phyloP scores from a whole-genome alignment of 768 basidiomycete species.

The Phlebiopsis gigantea region DNA sequence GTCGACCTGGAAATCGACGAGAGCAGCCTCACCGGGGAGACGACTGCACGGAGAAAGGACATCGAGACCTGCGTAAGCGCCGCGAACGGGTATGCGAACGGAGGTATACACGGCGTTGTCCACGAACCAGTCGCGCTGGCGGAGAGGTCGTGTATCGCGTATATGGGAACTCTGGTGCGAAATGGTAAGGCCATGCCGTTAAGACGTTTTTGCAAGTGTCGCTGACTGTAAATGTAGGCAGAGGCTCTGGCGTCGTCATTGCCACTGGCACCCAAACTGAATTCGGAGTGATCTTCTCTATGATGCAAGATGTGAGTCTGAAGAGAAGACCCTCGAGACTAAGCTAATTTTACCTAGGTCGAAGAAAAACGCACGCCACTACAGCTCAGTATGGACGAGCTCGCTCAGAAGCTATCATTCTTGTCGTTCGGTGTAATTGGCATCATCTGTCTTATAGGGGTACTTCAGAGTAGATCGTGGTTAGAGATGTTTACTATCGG shows the following conservation, averaged over 20 bases:
- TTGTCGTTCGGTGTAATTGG: constrained; percentile 94
- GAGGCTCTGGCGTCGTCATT: constrained; percentile 84
- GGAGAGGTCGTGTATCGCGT: constrained; percentile 83
- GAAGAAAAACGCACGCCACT: constrained; percentile 92
- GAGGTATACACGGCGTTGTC: constrained; percentile 19
- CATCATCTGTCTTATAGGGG: constrained; percentile 85
- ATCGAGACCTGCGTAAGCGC: constrained; percentile 45
- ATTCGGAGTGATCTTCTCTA: constrained; percentile 93
- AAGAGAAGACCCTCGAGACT: background rate
- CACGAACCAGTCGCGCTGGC: constrained; percentile 53
- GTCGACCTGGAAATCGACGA: constrained; percentile 93
- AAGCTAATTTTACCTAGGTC: constrained; percentile 29
- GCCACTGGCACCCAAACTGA: constrained; percentile 83
- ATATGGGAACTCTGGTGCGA: constrained; percentile 94
- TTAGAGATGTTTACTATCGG: constrained; percentile 99
- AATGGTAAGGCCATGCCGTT: constrained; percentile 77
- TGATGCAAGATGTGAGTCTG: constrained; percentile 86
- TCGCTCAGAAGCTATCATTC: constrained; percentile 86
- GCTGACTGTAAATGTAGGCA: constrained; percentile 36
- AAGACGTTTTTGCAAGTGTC: background rate
- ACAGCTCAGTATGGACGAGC: constrained; percentile 93
- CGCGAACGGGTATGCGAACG: constrained; percentile 25
- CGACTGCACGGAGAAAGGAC: constrained; percentile 69
- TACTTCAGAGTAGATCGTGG: constrained; percentile 82
- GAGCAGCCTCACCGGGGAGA: constrained; percentile 93